Evolutionary conservation across 306 rosid genomes (phyloP), one percentile per base, ranked within the genome.

Genomic region (Pyrus bretschneideri): DNA sequence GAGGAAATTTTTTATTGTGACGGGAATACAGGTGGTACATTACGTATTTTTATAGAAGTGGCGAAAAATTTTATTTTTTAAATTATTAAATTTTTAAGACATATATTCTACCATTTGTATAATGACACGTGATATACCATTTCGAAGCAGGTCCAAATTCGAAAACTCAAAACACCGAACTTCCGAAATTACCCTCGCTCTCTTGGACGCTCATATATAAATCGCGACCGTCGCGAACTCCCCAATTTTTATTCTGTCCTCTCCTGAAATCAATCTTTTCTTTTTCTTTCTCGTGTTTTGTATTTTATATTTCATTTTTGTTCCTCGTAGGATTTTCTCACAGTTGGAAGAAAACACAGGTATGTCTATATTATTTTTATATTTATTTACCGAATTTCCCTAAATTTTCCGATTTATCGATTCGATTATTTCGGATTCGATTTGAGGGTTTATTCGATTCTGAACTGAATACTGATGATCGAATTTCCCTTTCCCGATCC

Each of bases 1-100:
- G 2, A 0, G 5, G 0, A 35, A 35, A 35, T 0, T 1, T 6
- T 35, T 35, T 0, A 35, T 35, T 35, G 2, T 6, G 38, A 35
- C 5, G 2, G 1, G 0, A 35, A 35, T 1, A 6, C 2, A 1
- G 8, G 0, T 35, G 9, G 2, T 35, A 35, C 40, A 35, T 0
- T 35, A 35, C 1, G 9, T 6, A 2, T 1, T 35, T 35, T 35
- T 35, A 6, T 35, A 6, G 1, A 35, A 35, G 0, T 6, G 0
- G 9, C 5, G 40, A 35, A 0, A 35, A 35, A 0, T 35, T 35
- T 35, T 35, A 35, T 6, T 1, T 35, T 6, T 35, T 35, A 6
- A 35, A 0, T 35, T 6, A 35, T 35, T 35, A 35, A 35, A 35
- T 6, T 6, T 35, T 35, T 35, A 35, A 6, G 2, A 35, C 8